Percentiles rank a stretch among this genome's conserved stretches.
Evolutionary conservation across 2,329 filamentous ascomycete species (phyloP).

Genomic region (Ceratocystis albifundus): DNA sequence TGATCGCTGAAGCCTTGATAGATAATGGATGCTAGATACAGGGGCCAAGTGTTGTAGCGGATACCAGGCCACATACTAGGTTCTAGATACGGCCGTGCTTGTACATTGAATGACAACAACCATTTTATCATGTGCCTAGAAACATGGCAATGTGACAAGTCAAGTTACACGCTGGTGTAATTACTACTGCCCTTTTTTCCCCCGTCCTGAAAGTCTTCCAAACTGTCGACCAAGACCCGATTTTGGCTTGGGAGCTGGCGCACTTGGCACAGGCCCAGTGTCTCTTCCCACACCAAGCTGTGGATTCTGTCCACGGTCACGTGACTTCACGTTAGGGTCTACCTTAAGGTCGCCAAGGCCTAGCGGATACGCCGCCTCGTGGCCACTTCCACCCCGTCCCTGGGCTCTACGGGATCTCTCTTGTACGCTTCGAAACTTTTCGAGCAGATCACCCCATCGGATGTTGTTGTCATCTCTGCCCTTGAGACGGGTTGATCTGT

Average conservation of each 20-base stretch:
- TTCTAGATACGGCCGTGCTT: too few relatives aligned
- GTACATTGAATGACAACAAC: too few relatives aligned
- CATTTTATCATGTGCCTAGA: too few relatives aligned
- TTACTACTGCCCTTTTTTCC: constrained; percentile 36
- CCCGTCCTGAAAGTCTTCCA: constrained; percentile 53
- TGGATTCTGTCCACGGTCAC: constrained; percentile 36
- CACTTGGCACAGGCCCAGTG: constrained; percentile 32
- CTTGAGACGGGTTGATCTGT: constrained; percentile 67
- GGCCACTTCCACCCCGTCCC: constrained; percentile 42
- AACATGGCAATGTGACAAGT: too few relatives aligned
- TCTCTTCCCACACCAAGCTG: constrained; percentile 43
- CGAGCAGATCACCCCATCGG: constrained; percentile 81
- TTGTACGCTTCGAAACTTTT: constrained; percentile 87
- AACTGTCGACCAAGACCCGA: constrained; percentile 56
- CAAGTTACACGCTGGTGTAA: too few relatives aligned
- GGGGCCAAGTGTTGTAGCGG: too few relatives aligned
- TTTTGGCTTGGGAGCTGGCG: constrained; percentile 42
- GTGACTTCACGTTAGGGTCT: constrained; percentile 32
- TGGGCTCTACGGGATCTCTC: constrained; percentile 68
- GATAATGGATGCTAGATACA: too few relatives aligned
- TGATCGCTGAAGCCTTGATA: too few relatives aligned
- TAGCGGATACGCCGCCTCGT: constrained; percentile 39
- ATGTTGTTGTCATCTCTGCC: constrained; percentile 73
- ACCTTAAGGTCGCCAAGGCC: constrained; percentile 35
- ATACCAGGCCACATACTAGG: too few relatives aligned